Base-by-base conservation (phyloP, 2,329 filamentous ascomycete species). In the Triangularia verruculosa region DNA sequence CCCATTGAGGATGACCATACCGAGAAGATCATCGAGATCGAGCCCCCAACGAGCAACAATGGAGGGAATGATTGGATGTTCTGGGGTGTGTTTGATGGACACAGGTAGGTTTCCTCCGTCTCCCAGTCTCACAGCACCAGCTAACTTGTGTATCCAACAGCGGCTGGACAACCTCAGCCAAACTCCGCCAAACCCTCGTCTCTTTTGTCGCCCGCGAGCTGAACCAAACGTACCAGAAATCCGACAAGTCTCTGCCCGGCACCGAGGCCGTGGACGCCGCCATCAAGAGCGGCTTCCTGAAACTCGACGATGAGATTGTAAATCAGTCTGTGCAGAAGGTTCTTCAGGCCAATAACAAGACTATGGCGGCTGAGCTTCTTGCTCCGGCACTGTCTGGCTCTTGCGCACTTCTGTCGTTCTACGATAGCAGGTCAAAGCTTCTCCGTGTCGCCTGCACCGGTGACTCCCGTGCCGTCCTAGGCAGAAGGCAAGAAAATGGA, bases 1-100 rank as follows among this genome's bases (percentile, higher is more conserved):
- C 95, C 95, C 0, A 99, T 99, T 64, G 95, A 99, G 79, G 95
- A 99, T 73, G 96, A 99, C 74, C 95, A 99, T 74, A 91, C 93
- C 59, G 95, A 99, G 79, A 96, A 97, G 83, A 97, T 98, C 72
- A 92, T 99, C 55, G 92, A 98, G 76, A 87, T 97, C 8, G 90
- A 92, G 4, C 83, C 84, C 60, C 84, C 71, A 78, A 84, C 74
- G 78, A 71, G 67, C 32, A 73, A 71, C 24, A 71, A 73, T 15
- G 68, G 82, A 17, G 87, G 82, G 64, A 91, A 86, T 66, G 96
- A 99, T 77, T 99, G 95, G 95, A 98, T 98, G 93, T 99, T 99
- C 76, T 99, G 96, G 95, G 95, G 93, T 63, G 93, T 99, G 17
- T 99, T 98, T 76, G 95, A 99, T 74, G 95, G 95, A 0, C 95